Evolutionary conservation across 352 stramenopile genomes (phyloP), one percentile per base, ranked within the genome.

Genomic region (Phytopythium sindhum): DNA sequence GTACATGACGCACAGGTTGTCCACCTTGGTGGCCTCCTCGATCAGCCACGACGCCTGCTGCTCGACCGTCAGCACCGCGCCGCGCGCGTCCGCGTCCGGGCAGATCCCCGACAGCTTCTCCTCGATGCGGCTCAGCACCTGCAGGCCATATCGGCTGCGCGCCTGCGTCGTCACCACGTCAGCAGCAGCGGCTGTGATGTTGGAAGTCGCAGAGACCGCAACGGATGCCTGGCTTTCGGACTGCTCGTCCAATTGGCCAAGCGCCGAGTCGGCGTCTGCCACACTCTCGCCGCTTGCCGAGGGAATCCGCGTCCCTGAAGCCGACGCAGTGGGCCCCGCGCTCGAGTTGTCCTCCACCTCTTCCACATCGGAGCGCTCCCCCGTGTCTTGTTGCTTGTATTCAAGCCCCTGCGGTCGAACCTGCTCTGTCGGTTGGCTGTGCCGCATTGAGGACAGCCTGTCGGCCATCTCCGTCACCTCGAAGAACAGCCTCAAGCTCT

Each of bases 1-100:
- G 63, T 96, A 96, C 87, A 96, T 96, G 56, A 91, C 76, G 45
- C 84, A 93, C 6, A 96, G 69, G 60, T 96, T 96, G 72, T 96
- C 86, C 0, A 75, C 74, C 37, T 82, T 91, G 0, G 86, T 92
- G 11, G 87, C 84, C 45, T 92, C 77, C 19, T 83, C 70, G 48
- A 96, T 93, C 6, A 96, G 68, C 82, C 81, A 96, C 19, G 75
- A 75, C n/a, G 84, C 78, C 63, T 96, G 87, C 54, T 94, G 73
- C 24, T 88, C 76, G 10, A 93, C 76, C 10, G 77, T 88, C 42
- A 95, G 45, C 39, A 80, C 57, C 2, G 67, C 48, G 50, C 63
- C 57, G 4, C 71, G 66, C 8, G 60, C 31, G n/a, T 75, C 65
- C 2, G 61, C 71, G 39, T 89, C 76, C 4, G 69, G 59, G n/a